Evolutionary conservation across 352 stramenopile genomes (phyloP).

Genomic region (Phytopythium kandeliae): DNA sequence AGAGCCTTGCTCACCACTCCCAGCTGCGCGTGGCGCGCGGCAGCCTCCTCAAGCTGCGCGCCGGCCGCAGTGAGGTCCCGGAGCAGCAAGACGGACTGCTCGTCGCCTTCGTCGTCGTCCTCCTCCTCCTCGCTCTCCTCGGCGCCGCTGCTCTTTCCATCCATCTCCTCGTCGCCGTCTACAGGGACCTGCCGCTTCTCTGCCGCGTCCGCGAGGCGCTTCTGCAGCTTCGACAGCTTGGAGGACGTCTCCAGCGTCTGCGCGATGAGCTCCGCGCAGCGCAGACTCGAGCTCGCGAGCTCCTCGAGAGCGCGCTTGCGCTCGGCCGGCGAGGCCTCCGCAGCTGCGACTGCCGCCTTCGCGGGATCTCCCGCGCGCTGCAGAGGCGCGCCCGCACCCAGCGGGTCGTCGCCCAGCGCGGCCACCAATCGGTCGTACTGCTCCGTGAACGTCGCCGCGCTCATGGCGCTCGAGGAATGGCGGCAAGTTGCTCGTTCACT

Average conservation of each 20-base stretch:
- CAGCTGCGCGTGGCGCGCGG: conserved; percentile 40
- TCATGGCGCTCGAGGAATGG: no score
- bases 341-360: conserved; percentile 18
- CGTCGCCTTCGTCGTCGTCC: conserved; percentile 26
- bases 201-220: conserved; percentile 26
- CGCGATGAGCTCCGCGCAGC: conserved; percentile 74
- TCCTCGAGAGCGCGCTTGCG: conserved; percentile 30
- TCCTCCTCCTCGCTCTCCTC: conserved; percentile 25
- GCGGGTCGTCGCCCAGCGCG: conserved; percentile 50
- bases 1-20: conserved; percentile 45
- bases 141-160: conserved; percentile 33
- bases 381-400: conserved; percentile 22
- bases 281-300: conserved; percentile 52
- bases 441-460: conserved; percentile 13
- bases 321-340: conserved; percentile 17
- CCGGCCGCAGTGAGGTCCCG: conserved; percentile 51
- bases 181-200: conserved; percentile 13
- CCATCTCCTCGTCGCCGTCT: conserved; percentile 15
- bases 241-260: conserved; percentile 47
- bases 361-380: conserved; percentile 33
- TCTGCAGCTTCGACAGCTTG: conserved; percentile 40
- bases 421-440: conserved; percentile 61
- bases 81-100: conserved; percentile 44
- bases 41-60: conserved; percentile 38
- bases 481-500: no score